Conservation (phyloP, 768 basidiomycete species). For the Rickenella mellea region DNA sequence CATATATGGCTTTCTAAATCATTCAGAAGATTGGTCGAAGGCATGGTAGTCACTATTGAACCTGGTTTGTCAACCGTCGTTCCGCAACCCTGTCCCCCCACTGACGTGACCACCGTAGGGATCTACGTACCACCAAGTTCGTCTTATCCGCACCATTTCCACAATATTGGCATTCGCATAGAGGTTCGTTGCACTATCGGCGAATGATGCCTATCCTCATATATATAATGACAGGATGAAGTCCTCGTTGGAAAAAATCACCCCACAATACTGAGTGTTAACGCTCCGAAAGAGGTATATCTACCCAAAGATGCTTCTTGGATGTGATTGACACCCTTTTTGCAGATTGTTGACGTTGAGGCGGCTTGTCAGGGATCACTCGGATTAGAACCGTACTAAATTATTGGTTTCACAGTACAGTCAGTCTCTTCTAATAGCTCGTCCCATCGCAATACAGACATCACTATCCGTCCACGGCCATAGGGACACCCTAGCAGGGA, state of each 20-base stretch:
- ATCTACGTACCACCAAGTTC: slow-evolving; percentile 80
- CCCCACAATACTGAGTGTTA: slow-evolving; percentile 52
- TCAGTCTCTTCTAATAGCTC: background rate
- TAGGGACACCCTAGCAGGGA: too few species aligned
- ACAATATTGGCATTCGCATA: slow-evolving; percentile 86
- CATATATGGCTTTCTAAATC: background rate
- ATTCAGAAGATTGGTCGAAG: slow-evolving; percentile 52
- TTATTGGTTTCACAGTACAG: background rate
- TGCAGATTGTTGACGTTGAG: slow-evolving; percentile 64
- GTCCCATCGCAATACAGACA: too few species aligned
- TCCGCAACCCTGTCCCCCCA: slow-evolving; percentile 1
- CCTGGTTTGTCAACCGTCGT: slow-evolving; percentile 41
- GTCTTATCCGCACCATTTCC: slow-evolving; percentile 79
- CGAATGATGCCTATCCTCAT: background rate
- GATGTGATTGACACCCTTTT: slow-evolving; percentile 3
- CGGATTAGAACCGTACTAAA: slow-evolving; percentile 46
- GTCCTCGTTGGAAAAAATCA: slow-evolving; percentile 58
- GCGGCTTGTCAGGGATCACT: slow-evolving; percentile 68
- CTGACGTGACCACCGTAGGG: slow-evolving; percentile 30
- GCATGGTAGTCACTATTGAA: slow-evolving; percentile 91
- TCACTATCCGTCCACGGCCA: too few species aligned
- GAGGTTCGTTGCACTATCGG: slow-evolving; percentile 40
- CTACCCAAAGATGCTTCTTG: background rate
- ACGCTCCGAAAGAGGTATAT: slow-evolving; percentile 78
- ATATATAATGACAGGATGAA: slow-evolving; percentile 44